phyloP scores from a whole-genome alignment of 2,329 filamentous ascomycete species.

The Blastomyces gilchristii region DNA sequence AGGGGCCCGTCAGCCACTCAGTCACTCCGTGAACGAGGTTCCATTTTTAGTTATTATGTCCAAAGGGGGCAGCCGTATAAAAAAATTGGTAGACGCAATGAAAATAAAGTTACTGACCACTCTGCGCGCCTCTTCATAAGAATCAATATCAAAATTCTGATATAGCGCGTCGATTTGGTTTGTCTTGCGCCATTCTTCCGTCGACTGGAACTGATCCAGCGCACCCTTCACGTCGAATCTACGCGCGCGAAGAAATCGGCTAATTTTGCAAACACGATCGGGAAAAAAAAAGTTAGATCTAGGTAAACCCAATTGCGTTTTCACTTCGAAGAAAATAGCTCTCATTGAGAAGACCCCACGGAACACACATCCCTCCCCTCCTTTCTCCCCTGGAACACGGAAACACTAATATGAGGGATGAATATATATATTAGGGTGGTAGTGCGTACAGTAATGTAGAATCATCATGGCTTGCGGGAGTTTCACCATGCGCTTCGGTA shows the following conservation, averaged over 20 bases:
- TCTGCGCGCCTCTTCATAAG: conserved; percentile 64
- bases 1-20: not conserved
- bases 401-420: conserved; percentile 5
- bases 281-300: not conserved
- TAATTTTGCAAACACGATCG: conserved; percentile 27
- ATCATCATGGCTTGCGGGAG: conserved; percentile 37
- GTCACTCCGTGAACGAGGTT: not conserved
- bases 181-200: conserved; percentile 73
- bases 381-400: not conserved
- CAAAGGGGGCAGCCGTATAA: not conserved
- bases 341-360: too few species aligned
- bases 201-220: conserved; percentile 73
- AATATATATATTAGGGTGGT: conserved; percentile 1
- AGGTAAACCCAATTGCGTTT: not conserved
- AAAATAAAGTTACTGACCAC: conserved; percentile 46
- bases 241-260: conserved; percentile 75
- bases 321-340: not conserved
- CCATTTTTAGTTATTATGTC: not conserved
- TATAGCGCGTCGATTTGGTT: conserved; percentile 73
- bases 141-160: conserved; percentile 71
- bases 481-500: conserved; percentile 25
- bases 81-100: not conserved
- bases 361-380: too few species aligned
- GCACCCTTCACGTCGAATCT: conserved; percentile 71
- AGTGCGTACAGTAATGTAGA: conserved; percentile 38